Evolutionary conservation across 2,329 filamentous ascomycete genomes (phyloP).

Genomic region (Diaporthe sp.): DNA sequence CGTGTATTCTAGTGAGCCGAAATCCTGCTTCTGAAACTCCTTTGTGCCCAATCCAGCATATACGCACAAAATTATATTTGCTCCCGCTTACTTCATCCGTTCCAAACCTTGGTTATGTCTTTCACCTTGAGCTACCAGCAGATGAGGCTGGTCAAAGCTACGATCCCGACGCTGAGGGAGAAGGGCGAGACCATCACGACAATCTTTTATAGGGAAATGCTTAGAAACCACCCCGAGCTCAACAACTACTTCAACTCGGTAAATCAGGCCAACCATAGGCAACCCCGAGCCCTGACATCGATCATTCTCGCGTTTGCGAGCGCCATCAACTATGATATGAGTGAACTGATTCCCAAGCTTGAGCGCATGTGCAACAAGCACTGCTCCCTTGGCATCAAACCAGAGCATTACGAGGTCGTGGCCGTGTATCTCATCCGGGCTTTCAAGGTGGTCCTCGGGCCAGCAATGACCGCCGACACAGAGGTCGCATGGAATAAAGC

Average conservation of each 20-base stretch:
- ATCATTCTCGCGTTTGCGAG: constrained; percentile 79
- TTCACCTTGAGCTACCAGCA: constrained; percentile 65
- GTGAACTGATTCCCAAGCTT: constrained; percentile 66
- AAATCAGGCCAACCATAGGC: constrained; percentile 73
- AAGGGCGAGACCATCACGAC: constrained; percentile 78
- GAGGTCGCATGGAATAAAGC: constrained; percentile 78
- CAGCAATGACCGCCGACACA: constrained; percentile 74
- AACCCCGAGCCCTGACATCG: constrained; percentile 72
- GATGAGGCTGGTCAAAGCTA: constrained; percentile 75
- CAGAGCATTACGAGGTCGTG: constrained; percentile 79
- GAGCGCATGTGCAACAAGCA: constrained; percentile 79
- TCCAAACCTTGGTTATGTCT: constrained; percentile 30
- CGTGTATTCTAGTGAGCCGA: not conserved
- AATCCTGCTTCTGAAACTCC: not conserved
- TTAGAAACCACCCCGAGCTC: constrained; percentile 74
- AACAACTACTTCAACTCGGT: constrained; percentile 79
- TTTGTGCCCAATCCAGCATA: not conserved
- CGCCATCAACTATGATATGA: constrained; percentile 73
- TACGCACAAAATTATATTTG: not conserved
- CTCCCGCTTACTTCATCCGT: not conserved
- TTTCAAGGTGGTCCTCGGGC: constrained; percentile 76
- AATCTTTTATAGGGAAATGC: constrained; percentile 80
- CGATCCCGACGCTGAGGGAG: constrained; percentile 76
- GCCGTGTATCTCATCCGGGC: constrained; percentile 77
- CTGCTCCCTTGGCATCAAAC: constrained; percentile 75